Conservation (phyloP, 2,329 filamentous ascomycete genomes). For the Fusarium piperis region DNA sequence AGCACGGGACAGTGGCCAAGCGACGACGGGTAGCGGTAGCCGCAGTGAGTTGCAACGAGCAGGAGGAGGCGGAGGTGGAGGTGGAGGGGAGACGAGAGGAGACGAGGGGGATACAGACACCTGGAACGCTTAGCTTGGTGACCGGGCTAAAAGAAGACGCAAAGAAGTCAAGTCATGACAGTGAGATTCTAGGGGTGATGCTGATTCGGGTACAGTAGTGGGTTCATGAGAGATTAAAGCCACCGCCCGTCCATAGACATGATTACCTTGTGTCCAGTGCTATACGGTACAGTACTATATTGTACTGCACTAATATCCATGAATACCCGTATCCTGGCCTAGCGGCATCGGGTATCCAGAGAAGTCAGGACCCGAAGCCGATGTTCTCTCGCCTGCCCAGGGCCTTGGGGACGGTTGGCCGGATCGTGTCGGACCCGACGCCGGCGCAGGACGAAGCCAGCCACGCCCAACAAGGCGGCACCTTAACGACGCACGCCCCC, state of each 20-base stretch:
- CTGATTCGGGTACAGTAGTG: slow-evolving; percentile 4
- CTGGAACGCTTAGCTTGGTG: neutral
- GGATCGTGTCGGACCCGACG: slow-evolving; percentile 37
- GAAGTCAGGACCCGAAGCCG: slow-evolving; percentile 19
- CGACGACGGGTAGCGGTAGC: neutral
- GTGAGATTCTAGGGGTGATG: neutral
- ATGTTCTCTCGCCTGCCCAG: slow-evolving; percentile 17
- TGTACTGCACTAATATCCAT: neutral
- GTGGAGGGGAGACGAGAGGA: neutral
- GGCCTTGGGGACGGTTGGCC: slow-evolving; percentile 17
- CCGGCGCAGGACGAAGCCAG: slow-evolving; percentile 22
- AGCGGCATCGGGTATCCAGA: slow-evolving; percentile 1
- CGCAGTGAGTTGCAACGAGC: slow-evolving; percentile 1
- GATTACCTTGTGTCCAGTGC: neutral
- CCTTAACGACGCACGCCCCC: neutral
- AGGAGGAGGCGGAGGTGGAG: slow-evolving; percentile 2
- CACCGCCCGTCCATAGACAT: neutral
- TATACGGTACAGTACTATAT: neutral
- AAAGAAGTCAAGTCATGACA: neutral
- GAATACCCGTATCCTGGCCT: neutral
- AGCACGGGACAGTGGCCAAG: slow-evolving; percentile 22
- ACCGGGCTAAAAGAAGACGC: neutral
- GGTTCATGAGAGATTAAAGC: neutral
- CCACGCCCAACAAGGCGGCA: slow-evolving; percentile 33
- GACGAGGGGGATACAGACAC: neutral